Evolutionary conservation across 2,329 filamentous ascomycete genomes (phyloP).

Genomic region (Bipolaris zeicola): DNA sequence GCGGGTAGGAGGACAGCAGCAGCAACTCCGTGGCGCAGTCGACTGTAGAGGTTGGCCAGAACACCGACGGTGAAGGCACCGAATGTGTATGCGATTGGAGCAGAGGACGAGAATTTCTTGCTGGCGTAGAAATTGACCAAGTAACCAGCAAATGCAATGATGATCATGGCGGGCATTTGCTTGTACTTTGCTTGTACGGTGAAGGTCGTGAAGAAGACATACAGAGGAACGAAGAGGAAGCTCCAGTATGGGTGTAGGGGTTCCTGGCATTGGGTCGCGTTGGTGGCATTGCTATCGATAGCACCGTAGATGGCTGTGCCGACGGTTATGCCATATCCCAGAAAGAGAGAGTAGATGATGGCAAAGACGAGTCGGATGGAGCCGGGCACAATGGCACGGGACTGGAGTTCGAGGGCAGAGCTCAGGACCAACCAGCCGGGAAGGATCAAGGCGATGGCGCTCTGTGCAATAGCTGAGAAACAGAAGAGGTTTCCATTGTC

Average conservation of each 20-base stretch:
- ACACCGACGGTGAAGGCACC: constrained; percentile 77
- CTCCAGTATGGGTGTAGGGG: constrained; percentile 59
- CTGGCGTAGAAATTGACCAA: constrained; percentile 76
- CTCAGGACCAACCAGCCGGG: constrained; percentile 56
- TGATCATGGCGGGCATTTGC: constrained; percentile 75
- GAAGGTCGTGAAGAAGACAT: constrained; percentile 70
- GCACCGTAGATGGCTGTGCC: constrained; percentile 56
- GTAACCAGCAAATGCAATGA: constrained; percentile 74
- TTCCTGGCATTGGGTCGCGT: constrained; percentile 49
- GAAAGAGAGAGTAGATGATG: constrained; percentile 58
- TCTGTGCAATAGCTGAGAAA: constrained; percentile 57
- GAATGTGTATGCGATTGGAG: constrained; percentile 76
- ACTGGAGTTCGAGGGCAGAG: constrained; percentile 55
- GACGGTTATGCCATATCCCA: constrained; percentile 58
- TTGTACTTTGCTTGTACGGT: constrained; percentile 82
- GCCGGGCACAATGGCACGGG: constrained; percentile 54
- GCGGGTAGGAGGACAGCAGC: constrained; percentile 41
- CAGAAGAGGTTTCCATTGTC: constrained; percentile 51
- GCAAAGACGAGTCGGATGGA: constrained; percentile 57
- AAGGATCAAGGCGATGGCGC: constrained; percentile 56
- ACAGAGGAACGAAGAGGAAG: constrained; percentile 77
- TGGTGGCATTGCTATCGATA: constrained; percentile 53
- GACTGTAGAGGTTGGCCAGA: constrained; percentile 77
- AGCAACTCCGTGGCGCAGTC: constrained; percentile 61
- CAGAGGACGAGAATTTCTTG: constrained; percentile 68